Conservation (phyloP, 345 rosid species). For the Salix brachista region DNA sequence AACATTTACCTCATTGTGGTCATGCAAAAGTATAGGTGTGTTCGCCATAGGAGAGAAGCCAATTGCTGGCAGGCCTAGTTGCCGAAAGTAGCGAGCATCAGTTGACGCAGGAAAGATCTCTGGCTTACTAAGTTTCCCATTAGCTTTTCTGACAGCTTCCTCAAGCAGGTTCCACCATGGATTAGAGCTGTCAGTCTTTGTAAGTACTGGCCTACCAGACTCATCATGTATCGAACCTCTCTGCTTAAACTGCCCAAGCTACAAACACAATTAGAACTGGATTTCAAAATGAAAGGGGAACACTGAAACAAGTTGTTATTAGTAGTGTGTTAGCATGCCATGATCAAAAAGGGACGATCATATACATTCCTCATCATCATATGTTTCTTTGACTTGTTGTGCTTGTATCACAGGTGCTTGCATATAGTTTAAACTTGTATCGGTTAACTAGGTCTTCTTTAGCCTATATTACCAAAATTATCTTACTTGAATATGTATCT, state of each 20-base stretch:
- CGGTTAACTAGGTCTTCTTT: neutral
- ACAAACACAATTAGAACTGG: slow-evolving; percentile 21
- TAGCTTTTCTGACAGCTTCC: slow-evolving; percentile 68
- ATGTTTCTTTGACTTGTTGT: neutral
- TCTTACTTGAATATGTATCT: neutral
- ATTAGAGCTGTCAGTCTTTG: slow-evolving; percentile 63
- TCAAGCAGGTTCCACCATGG: slow-evolving; percentile 88
- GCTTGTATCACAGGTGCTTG: neutral
- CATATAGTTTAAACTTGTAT: neutral
- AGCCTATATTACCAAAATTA: neutral
- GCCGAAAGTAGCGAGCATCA: slow-evolving; percentile 73
- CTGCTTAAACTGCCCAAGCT: slow-evolving; percentile 78
- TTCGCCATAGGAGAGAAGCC: slow-evolving; percentile 93
- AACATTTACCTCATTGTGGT: slow-evolving; percentile 74
- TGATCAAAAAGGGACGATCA: neutral
- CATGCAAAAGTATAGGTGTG: slow-evolving; percentile 85
- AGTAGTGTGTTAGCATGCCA: neutral
- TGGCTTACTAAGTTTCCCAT: slow-evolving; percentile 64
- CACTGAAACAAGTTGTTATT: neutral
- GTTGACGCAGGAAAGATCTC: slow-evolving; percentile 92
- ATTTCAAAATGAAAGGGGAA: neutral
- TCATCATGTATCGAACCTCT: slow-evolving; percentile 33
- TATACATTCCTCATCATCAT: neutral
- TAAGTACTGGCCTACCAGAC: slow-evolving; percentile 52
- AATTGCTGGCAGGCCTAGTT: slow-evolving; percentile 66